Percentiles rank a stretch among this genome's conserved stretches.
Evolutionary conservation across 1,284 basidiomycete species (phyloP).

Genomic region (Naganishia cerealis): DNA sequence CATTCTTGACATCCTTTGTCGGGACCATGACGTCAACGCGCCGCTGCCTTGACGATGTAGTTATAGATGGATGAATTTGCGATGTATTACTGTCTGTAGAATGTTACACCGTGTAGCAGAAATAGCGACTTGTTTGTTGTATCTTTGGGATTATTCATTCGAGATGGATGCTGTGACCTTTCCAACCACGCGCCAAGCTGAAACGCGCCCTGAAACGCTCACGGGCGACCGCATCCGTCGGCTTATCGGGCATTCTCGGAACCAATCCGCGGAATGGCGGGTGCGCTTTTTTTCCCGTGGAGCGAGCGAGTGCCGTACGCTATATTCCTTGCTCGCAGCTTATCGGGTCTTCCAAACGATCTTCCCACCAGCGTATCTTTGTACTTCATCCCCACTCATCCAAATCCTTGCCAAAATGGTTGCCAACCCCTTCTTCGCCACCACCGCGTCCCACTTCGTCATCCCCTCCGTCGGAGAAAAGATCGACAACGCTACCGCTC

Average conservation of each 20-base stretch:
- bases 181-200: too few species aligned
- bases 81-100: too few species aligned
- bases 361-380: neutral
- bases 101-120: too few species aligned
- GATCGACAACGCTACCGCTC: slow-evolving; percentile 49
- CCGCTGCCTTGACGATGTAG: neutral
- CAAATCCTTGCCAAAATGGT: slow-evolving; percentile 32
- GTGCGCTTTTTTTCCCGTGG: neutral
- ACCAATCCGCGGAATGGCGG: neutral
- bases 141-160: neutral
- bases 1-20: neutral
- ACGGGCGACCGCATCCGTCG: neutral
- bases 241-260: slow-evolving; percentile 3
- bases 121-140: neutral
- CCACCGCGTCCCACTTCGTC: slow-evolving; percentile 49
- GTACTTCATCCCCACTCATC: slow-evolving; percentile 18
- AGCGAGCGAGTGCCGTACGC: neutral
- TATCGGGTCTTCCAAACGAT: too few species aligned
- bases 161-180: neutral
- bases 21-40: neutral
- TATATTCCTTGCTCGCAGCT: neutral
- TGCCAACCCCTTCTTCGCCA: slow-evolving; percentile 53
- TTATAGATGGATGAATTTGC: neutral
- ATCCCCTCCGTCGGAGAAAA: slow-evolving; percentile 54
- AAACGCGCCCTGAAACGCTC: neutral